Conservation (phyloP, 768 basidiomycete species). For the Gymnopilus junonius region DNA sequence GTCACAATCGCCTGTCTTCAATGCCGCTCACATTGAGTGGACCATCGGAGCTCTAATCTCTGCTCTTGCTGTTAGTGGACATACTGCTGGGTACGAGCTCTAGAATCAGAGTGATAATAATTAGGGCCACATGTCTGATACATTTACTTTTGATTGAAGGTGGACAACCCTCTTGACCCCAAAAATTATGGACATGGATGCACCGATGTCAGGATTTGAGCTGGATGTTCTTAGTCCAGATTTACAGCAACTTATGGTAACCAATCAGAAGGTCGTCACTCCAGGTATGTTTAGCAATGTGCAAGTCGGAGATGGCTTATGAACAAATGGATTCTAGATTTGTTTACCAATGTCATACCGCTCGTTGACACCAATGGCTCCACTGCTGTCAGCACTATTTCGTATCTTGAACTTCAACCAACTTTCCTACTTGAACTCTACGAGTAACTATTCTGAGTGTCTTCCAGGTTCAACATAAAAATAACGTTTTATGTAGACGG, state of each 20-base stretch:
- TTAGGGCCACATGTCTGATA: too few relatives aligned
- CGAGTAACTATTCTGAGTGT: conserved; percentile 11
- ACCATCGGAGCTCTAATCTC: conserved; percentile 18
- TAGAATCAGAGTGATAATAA: too few relatives aligned
- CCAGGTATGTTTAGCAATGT: conserved; percentile 6
- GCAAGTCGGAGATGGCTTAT: neutral
- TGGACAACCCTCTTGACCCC: conserved; percentile 22
- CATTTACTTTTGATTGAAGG: too few relatives aligned
- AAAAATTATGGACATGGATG: conserved; percentile 11
- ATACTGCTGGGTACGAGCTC: conserved; percentile 21
- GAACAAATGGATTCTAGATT: conserved; percentile 6
- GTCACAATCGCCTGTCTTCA: conserved; percentile 13
- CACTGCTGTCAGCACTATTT: conserved; percentile 20
- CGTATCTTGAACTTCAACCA: conserved; percentile 27
- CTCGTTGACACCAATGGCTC: conserved; percentile 17
- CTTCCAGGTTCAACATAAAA: neutral
- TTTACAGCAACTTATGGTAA: conserved; percentile 18
- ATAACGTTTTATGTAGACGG: conserved; percentile 7
- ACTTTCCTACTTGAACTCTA: conserved; percentile 27
- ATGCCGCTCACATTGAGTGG: conserved; percentile 20
- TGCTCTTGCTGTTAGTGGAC: conserved; percentile 14
- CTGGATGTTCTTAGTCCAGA: conserved; percentile 18
- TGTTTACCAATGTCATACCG: conserved; percentile 19
- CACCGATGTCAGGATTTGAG: conserved; percentile 21
- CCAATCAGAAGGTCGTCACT: conserved; percentile 14